Conservation (phyloP, 2,329 filamentous ascomycete species). For the Teratosphaeria epicoccoides region DNA sequence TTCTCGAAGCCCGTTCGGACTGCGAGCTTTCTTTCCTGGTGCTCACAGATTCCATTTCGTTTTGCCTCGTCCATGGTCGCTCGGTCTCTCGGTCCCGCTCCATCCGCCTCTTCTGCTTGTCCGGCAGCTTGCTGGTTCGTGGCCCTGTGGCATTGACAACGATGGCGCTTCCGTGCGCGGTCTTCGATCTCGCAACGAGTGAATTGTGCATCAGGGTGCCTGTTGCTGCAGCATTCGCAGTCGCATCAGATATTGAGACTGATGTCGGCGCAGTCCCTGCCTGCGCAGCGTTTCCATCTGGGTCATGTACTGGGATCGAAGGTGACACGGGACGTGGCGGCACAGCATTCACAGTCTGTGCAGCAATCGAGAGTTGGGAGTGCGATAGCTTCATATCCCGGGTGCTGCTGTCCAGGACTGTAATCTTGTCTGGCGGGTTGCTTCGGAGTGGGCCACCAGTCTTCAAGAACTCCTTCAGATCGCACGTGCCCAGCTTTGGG, state of each 20-base stretch:
- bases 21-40: neutral
- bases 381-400: neutral
- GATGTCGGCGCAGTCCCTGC: neutral
- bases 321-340: neutral
- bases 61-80: neutral
- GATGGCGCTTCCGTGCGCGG: conserved; percentile 2
- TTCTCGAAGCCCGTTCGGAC: conserved; percentile 3
- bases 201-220: neutral
- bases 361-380: neutral
- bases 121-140: neutral
- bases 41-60: neutral
- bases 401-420: neutral
- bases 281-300: neutral
- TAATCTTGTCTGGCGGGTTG: conserved; percentile 12
- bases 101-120: neutral
- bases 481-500: conserved; percentile 7
- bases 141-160: conserved; percentile 1
- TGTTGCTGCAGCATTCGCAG: neutral
- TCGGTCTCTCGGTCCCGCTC: neutral
- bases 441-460: conserved; percentile 15
- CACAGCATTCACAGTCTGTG: neutral
- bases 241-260: neutral
- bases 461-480: conserved; percentile 17
- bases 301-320: neutral
- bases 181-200: neutral